Base-by-base conservation (phyloP, 2,329 filamentous ascomycete species). In the Bipolaris sorokiniana region DNA sequence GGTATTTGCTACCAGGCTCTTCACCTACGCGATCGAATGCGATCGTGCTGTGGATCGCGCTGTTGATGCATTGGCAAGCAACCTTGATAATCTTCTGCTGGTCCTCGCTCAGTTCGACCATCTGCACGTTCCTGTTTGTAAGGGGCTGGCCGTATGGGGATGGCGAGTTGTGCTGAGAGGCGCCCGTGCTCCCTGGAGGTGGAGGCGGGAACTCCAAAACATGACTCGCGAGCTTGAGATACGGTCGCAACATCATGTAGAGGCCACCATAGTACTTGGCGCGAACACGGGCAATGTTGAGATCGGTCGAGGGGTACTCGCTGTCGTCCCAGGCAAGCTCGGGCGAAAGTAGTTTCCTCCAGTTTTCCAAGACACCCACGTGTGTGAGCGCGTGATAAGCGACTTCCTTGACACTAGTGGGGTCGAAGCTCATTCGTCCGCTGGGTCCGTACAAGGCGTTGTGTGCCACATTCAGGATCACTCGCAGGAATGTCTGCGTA, bases 251-350 rank as follows among this genome's bases (percentile, higher is more conserved):
- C 23, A 94, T 93, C 71, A 98, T 93, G 61, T 96, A 92, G 63
- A 90, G 86, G 0, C 92, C 93, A 18, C 95, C 95, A 82, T 94
- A 98, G 76, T 95, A 98, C 75, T 99, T 98, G 13, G 91, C 95
- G 40, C 94, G 88, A 59, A 98, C 82, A 20, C 95, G 86, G 31
- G 94, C 94, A 11, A 86, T 82, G 15, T 97, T 86, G 58, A 98
- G 92, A 47, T 97, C 88, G 0, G 71, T 75, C 0, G 92, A 85
- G 1, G 92, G 91, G 4, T 83, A 82, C 52, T 96, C 91, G 1
- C 82, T 76, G 58, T 92, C 89, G 2, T 83, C 73, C 81, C 89
- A 91, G 53, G 77, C 76, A 84, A 94, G 69, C 3, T 69, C 57
- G 1, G 74, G 62, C 0, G 83, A 82, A 5, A 87, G 76, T 11